Base-by-base conservation (phyloP, 352 stramenopile genomes). In the Plasmopara halstedii region DNA sequence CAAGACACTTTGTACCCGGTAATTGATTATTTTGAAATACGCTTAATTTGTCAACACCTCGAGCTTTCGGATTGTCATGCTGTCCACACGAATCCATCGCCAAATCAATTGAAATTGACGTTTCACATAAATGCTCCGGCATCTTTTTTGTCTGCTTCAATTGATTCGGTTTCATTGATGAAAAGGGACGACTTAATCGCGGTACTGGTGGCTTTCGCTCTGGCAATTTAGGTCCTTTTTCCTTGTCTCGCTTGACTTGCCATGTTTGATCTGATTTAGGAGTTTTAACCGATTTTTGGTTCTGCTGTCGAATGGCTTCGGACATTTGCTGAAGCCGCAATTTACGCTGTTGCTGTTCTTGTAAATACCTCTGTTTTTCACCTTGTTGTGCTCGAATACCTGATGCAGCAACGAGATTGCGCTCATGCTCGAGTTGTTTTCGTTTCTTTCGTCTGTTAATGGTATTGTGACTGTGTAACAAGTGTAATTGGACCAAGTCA, bases 181-280 rank as follows among this genome's bases (percentile, higher is more conserved):
- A 6, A 2, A 29, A 29, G 21, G 20, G 46, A 19, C 60, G 48
- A 41, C 63, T 78, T n/a, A 85, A 56, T 4, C 70, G 53, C 8
- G 75, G 75, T 1, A 87, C 75, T 13, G 70, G 60, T 4, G 75
- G 72, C 19, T 87, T 87, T 22, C 72, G 45, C 37, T 56, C 44
- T 2, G 64, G 57, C 2, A 75, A 41, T 6, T 26, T 43, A 29
- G n/a, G 32, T 23, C 9, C 31, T n/a, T 8, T 54, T 8, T 41
- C 39, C 36, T 32, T n/a, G 9, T n/a, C 23, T 31, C 19, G 25
- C 17, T n/a, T 20, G 25, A 25, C n/a, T 40, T 32, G 58, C 13
- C 3, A 9, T 6, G 8, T 31, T 22, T 23, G 40, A 17, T 42
- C 37, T n/a, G n/a, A n/a, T n/a, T n/a, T n/a, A n/a, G n/a, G n/a